Base-by-base conservation (phyloP, 768 basidiomycete genomes). In the Pisolithus orientalis region DNA sequence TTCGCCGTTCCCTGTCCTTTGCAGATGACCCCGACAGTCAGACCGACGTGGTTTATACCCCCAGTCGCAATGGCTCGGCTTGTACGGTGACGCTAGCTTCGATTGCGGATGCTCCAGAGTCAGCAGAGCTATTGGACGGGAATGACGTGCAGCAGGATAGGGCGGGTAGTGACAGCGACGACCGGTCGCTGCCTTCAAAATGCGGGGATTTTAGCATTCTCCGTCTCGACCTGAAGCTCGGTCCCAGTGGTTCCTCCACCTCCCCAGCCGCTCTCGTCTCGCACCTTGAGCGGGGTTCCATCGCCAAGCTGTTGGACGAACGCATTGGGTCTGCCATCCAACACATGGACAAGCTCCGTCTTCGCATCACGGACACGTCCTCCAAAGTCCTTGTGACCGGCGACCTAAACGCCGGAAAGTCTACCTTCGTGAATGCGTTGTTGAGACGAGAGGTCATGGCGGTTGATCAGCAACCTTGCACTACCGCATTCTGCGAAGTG, bases 321-420 rank as follows among this genome's bases (percentile, higher is more conserved):
- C 85, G 93, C 38, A 82, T 99, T 60, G 73, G 74, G 14, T 69
- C 82, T 24, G 81, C 92, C 21, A 69, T 90, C 51, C 76, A 77
- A 24, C 94, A 97, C 65, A 80, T 98, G 54, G 80, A 87, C 54
- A 87, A 87, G 59, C 85, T 99, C 56, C 85, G 86, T 32, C 77
- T 81, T 47, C 90, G 96, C 39, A 84, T 98, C 13, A 77, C 88
- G 65, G 94, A 97, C 67, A 92, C 85, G 6, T 88, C 91, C 1
- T 95, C 93, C 62, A 92, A 96, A 67, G 93, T 99, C 47, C 83
- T 99, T 57, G 93, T 99, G 53, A 98, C 96, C 24, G 96, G 96
- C 54, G 96, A 99, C 66, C 78, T 99, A 53, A 99, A 99, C 67
- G 89, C 96, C 34, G 96, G 96, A 62, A 99, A 99, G 71, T 96